Base-by-base conservation (phyloP, 129 eudicot genomes). In the Artemisia tridentata region DNA sequence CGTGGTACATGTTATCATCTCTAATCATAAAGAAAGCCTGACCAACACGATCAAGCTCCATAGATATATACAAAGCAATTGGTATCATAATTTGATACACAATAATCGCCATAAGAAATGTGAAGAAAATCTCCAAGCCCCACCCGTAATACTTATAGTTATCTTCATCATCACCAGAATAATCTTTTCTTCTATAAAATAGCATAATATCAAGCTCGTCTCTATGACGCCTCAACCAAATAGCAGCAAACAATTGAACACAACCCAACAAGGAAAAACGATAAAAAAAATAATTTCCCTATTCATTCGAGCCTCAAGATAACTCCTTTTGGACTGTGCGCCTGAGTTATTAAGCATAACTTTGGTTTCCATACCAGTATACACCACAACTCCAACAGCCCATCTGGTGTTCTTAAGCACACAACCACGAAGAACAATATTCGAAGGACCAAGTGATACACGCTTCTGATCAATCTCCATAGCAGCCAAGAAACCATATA, bases 41-140 rank as follows among this genome's bases (percentile, higher is more conserved):
- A 65, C 98, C 98, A 57, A 92, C 70, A 48, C 98, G 95, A 38
- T 89, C 96, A 58, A 92, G 96, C 80, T 92, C 98, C 96, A 92
- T 86, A 31, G 98, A 88, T 80, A 92, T 92, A 72, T 92, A 92
- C 79, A 92, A 84, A 17, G 98, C 80, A 65, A 92, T 92, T 9
- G 98, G 98, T 58, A 92, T 92, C 96, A 92, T 89, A 31, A 92
- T 83, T 75, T 89, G 98, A 86, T 77, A 92, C 0, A 92, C 98
- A 23, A 92, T 89, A 17, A 92, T 88, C 13, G 91, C 77, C 96
- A 89, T 92, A 68, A 92, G 90, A 70, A 92, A 92, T 38, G 88
- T 80, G 72, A 92, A 89, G 75, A 92, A 76, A 75, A 89, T 85
- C 81, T 92, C 96, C 78, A 86, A 8, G 10, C 95, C 96, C 88